Evolutionary conservation across 257 asterid species (phyloP), one percentile per base, ranked within the genome.

Genomic region (Primulina eburnea): DNA sequence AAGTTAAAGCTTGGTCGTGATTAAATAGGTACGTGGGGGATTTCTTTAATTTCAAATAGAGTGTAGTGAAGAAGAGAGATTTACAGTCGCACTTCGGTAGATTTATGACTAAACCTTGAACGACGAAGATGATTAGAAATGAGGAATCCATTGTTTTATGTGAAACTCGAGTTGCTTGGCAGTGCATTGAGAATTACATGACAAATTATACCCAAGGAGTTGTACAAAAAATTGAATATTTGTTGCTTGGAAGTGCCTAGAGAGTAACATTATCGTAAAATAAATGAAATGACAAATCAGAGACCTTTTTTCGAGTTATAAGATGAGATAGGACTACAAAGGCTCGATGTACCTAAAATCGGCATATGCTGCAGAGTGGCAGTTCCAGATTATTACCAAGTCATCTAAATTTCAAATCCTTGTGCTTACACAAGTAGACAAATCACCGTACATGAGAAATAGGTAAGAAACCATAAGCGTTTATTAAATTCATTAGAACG

Each of bases 381-480:
- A 62, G 18, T 17, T 62, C 24, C 10, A 18, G 52, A 62, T 4
- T 6, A 55, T 56, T 60, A 57, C 35, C 56, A 33, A 50, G 17
- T 34, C n/a, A n/a, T 34, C 12, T 33, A 57, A 34, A n/a, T 18
- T 50, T 35, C 26, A 59, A 7, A 1, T 20, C 4, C 24, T 11
- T 21, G 24, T 33, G 6, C 8, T 2, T 24, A 28, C 11, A 32
- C 24, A 0, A 20, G 5, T 3, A 28, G 16, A 43, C 10, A 52
- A 12, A 7, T 63, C 28, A 14, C 10, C 17, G 0, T 32, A 34
- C 28, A 69, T 8, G 38, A 37, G n/a, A 37, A 37, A 12, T 24
- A 7, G 58, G 38, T 69, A 35, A 28, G 68, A 75, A 57, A 12
- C 16, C 33, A 55, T 28, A 18, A 14, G 47, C 83, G 60, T 65